Evolutionary conservation across 345 rosid species (phyloP).

Genomic region (Ceriops tagal): DNA sequence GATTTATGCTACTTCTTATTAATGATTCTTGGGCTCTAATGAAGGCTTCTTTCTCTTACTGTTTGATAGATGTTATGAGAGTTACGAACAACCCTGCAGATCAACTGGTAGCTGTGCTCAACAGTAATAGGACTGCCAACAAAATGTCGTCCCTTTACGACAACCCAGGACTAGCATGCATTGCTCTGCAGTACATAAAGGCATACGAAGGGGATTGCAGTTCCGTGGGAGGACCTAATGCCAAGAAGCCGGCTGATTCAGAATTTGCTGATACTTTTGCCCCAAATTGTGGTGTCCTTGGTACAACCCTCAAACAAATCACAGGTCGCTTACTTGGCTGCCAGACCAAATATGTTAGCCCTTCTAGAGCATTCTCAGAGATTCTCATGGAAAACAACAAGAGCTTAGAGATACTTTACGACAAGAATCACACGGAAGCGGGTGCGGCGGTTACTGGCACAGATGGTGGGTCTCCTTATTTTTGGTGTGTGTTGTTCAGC

Average conservation of each 20-base stretch:
- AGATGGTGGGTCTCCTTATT: constrained; percentile 63
- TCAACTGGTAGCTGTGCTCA: constrained; percentile 47
- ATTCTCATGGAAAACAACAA: constrained; percentile 46
- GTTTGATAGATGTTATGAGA: constrained; percentile 29
- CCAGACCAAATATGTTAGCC: constrained; percentile 42
- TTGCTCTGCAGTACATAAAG: constrained; percentile 72
- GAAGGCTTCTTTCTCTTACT: neutral
- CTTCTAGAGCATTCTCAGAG: constrained; percentile 55
- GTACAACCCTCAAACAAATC: constrained; percentile 48
- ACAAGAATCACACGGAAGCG: constrained; percentile 63
- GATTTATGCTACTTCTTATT: neutral
- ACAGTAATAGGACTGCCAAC: constrained; percentile 50
- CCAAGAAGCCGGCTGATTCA: constrained; percentile 62
- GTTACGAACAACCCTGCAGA: constrained; percentile 71
- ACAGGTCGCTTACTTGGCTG: constrained; percentile 70
- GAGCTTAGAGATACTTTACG: constrained; percentile 50
- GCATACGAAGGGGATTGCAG: constrained; percentile 60
- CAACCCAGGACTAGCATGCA: constrained; percentile 64
- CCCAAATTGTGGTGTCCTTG: constrained; percentile 56
- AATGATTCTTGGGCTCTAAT: constrained; percentile 3
- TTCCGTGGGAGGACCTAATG: constrained; percentile 54
- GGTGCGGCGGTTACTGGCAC: constrained; percentile 62
- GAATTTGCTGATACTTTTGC: constrained; percentile 55
- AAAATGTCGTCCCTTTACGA: constrained; percentile 45
- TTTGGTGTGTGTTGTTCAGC: constrained; percentile 79